phyloP scores from a whole-genome alignment of 352 stramenopile genomes.

The Globisporangium megalacanthum region DNA sequence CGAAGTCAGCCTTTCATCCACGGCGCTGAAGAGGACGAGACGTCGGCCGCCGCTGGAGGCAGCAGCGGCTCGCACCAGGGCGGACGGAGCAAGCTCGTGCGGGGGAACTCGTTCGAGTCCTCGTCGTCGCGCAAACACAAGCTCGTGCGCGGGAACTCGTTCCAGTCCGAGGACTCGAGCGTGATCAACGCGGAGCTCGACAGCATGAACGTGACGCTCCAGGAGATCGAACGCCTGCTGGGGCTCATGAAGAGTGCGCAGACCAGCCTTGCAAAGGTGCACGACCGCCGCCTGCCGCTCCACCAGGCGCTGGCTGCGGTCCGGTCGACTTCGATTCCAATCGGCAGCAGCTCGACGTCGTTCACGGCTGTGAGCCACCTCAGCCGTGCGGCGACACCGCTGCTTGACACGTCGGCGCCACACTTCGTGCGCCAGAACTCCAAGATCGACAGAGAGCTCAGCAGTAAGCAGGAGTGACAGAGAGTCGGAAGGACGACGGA shows the following conservation, averaged over 20 bases:
- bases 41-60: slow-evolving; percentile 5
- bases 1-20: slow-evolving; percentile 34
- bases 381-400: slow-evolving; percentile 2
- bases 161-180: slow-evolving; percentile 36
- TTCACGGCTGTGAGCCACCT: slow-evolving; percentile 4
- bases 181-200: slow-evolving; percentile 44
- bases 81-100: slow-evolving; percentile 17
- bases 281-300: slow-evolving; percentile 34
- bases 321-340: neutral
- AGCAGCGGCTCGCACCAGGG: slow-evolving; percentile 10
- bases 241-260: slow-evolving; percentile 32
- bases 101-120: slow-evolving; percentile 32
- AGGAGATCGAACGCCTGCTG: slow-evolving; percentile 37
- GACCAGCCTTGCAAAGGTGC: slow-evolving; percentile 30
- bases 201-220: slow-evolving; percentile 35
- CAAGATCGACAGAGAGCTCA: slow-evolving; percentile 2
- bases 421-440: neutral
- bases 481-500: too few relatives aligned
- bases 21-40: slow-evolving; percentile 12
- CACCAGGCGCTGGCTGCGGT: slow-evolving; percentile 26
- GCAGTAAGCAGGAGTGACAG: neutral
- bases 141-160: slow-evolving; percentile 27
- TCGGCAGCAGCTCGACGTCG: neutral
- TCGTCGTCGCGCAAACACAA: slow-evolving; percentile 6
- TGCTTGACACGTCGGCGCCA: neutral